Base-by-base conservation (phyloP, 495 filamentous ascomycete species). In the Rusavskia elegans region DNA sequence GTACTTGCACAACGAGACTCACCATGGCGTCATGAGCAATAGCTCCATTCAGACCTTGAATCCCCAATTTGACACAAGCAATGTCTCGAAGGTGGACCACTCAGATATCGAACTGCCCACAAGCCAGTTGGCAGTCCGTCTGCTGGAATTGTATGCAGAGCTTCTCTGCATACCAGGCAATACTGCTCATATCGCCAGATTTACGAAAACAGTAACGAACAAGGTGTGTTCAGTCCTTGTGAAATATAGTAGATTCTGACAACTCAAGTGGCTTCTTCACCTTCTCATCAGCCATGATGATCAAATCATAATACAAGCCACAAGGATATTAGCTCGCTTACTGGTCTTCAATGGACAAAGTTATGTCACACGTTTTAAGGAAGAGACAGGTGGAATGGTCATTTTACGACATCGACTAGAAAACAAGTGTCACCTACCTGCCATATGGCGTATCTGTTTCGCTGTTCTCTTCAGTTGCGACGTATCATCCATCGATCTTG, bases 141-240 rank as follows among this genome's bases (percentile, higher is more conserved):
- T 96, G 51, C 68, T 98, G 39, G 80, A 82, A 55, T 78, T 96
- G 70, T 93, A 93, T 59, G 71, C 83, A n/a, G 71, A 84, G 32
- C 66, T 94, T 2, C 70, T 97, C n/a, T 94, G 87, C 58, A 79
- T 84, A 49, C 77, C 79, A 56, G 70, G 71, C 38, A 85, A 82
- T 54, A 59, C 61, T 13, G 64, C 70, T 14, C 81, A 82, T 36
- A 80, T 95, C 49, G 79, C 78, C 59, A 90, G 85, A 59, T 98
- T 98, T 68, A 87, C 90, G 16, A 87, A 82, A 67, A 92, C 89
- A 2, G 90, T 97, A 3, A 96, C 93, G 27, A 94, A 90, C 57
- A 97, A 94, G 80, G 89, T 92, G 72, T 61, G 77, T 69, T 36
- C 54, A 23, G 49, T 45, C 16, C 39, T 45, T 49, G 38, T 55